phyloP scores from a whole-genome alignment of 2,329 filamentous ascomycete genomes.

The Erysiphe pulchra region DNA sequence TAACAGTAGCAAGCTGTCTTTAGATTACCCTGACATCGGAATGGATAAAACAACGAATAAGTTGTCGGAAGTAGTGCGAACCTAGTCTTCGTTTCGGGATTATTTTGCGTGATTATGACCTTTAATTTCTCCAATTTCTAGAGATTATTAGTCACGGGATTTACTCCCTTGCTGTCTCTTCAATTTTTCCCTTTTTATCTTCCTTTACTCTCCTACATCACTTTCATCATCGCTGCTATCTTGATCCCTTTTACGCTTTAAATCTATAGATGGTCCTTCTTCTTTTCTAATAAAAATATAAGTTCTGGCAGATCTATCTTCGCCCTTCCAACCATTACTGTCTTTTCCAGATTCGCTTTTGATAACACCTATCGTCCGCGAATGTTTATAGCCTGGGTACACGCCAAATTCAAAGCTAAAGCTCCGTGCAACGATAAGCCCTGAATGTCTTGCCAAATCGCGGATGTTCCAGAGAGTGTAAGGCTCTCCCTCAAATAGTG shows the following conservation, averaged over 20 bases:
- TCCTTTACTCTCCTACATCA: constrained; percentile 3
- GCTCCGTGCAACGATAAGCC: constrained; percentile 42
- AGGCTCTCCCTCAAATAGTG: constrained; percentile 77
- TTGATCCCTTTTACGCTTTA: constrained; percentile 2
- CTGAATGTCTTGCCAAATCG: constrained; percentile 58
- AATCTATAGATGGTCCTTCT: constrained; percentile 15
- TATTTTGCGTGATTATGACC: too few relatives aligned
- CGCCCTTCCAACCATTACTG: constrained; percentile 23
- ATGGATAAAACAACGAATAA: not conserved
- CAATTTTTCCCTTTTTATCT: constrained; percentile 1
- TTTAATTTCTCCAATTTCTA: too few relatives aligned
- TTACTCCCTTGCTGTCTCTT: too few relatives aligned
- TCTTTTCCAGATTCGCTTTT: constrained; percentile 20
- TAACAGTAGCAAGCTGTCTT: not conserved
- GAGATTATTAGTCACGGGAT: too few relatives aligned
- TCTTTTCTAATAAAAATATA: constrained; percentile 36
- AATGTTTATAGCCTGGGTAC: constrained; percentile 53
- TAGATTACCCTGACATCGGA: not conserved
- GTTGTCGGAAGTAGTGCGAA: constrained; percentile 1
- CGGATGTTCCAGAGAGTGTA: constrained; percentile 91
- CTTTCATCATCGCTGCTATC: constrained; percentile 14
- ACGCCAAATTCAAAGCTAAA: constrained; percentile 39
- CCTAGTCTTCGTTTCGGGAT: constrained; percentile 11
- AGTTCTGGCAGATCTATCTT: constrained; percentile 27
- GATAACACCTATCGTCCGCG: constrained; percentile 43